These are phyloP conservation scores for Paramecium pentaurelia DNA, from an alignment of 73 alveolate genomes.

Conservation along the genomic window DNA sequence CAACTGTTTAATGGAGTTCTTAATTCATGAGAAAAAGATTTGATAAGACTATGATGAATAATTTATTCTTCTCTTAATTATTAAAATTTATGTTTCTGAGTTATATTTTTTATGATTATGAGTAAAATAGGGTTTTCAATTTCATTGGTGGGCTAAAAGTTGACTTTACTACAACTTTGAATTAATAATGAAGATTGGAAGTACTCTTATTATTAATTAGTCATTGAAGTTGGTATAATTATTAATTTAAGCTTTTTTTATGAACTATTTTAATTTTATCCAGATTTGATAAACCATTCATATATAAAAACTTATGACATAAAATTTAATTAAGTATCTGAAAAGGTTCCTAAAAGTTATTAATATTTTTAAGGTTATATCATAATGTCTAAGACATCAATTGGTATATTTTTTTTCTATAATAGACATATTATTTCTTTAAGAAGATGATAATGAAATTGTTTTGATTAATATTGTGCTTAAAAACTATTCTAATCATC, in stretches of 20 bases:
- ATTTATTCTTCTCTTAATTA: not conserved
- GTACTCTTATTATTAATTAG: not conserved
- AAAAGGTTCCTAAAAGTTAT: too few relatives aligned
- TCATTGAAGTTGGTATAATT: not conserved
- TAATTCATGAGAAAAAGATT: conserved; percentile 55
- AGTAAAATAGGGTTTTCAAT: not conserved
- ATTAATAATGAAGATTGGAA: not conserved
- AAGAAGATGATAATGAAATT: not conserved
- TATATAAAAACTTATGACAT: too few relatives aligned
- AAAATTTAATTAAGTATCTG: too few relatives aligned
- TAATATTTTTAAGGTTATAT: not conserved
- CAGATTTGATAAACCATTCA: not conserved
- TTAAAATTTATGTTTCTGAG: not conserved
- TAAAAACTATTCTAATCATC: too few relatives aligned
- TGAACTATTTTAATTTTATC: too few relatives aligned
- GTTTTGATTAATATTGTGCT: too few relatives aligned
- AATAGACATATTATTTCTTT: too few relatives aligned
- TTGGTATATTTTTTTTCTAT: not conserved
- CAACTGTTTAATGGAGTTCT: conserved; percentile 44
- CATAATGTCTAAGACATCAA: not conserved
- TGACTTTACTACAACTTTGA: not conserved
- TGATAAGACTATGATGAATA: not conserved
- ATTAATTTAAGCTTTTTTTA: too few relatives aligned
- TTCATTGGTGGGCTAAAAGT: not conserved
- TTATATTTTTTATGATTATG: too few relatives aligned